A percentile compares a stretch with the other conserved stretches of the same genome.
phyloP scores from a whole-genome alignment of 2,329 filamentous ascomycete species.

The Aspergillus quadricinctus region DNA sequence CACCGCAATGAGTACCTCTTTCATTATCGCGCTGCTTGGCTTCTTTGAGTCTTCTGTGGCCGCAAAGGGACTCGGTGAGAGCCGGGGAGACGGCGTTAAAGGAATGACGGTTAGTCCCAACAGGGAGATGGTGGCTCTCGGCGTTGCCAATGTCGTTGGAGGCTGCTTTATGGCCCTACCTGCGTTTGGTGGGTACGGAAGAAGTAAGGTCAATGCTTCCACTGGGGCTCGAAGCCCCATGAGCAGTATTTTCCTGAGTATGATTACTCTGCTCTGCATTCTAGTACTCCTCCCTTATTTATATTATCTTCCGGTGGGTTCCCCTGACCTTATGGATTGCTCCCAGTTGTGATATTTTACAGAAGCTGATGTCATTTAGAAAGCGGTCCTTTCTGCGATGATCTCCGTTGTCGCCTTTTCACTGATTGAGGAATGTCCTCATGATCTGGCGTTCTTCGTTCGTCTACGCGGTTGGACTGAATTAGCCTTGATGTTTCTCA shows the following conservation, averaged over 20 bases:
- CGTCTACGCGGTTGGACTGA: slow-evolving; percentile 82
- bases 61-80: slow-evolving; percentile 75
- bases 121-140: slow-evolving; percentile 85
- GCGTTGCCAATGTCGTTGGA: slow-evolving; percentile 84
- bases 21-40: slow-evolving; percentile 90
- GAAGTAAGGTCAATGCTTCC: slow-evolving; percentile 90
- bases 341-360: neutral
- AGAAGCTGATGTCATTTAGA: slow-evolving; percentile 48
- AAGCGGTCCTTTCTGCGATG: slow-evolving; percentile 89
- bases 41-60: slow-evolving; percentile 98
- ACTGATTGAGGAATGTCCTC: slow-evolving; percentile 89
- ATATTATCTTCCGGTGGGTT: slow-evolving; percentile 85
- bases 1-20: slow-evolving; percentile 82
- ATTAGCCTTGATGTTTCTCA: slow-evolving; percentile 79
- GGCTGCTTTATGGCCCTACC: slow-evolving; percentile 90
- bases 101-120: slow-evolving; percentile 85
- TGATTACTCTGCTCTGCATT: slow-evolving; percentile 77
- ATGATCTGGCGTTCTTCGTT: slow-evolving; percentile 86
- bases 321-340: neutral
- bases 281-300: slow-evolving; percentile 84
- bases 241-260: slow-evolving; percentile 80
- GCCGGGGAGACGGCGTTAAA: slow-evolving; percentile 62
- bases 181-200: slow-evolving; percentile 90
- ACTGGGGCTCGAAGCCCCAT: slow-evolving; percentile 91
- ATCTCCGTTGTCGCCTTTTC: slow-evolving; percentile 94